These are phyloP conservation scores for Colletotrichum sp. DNA, from an alignment of 2,329 filamentous ascomycete genomes.

Conservation along the genomic window DNA sequence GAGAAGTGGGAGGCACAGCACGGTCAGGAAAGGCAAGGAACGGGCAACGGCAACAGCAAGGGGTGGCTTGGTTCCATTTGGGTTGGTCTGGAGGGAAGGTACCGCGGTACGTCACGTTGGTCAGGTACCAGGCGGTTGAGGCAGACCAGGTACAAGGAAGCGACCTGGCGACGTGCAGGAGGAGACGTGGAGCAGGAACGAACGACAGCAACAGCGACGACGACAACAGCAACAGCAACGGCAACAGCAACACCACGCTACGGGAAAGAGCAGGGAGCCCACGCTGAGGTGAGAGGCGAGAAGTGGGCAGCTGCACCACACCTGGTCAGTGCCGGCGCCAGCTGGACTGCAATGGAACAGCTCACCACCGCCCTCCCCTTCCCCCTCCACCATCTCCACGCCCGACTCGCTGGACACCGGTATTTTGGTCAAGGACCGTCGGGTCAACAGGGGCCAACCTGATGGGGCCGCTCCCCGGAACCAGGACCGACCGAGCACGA, in stretches of 20 bases:
- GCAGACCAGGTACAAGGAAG: neutral
- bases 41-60: neutral
- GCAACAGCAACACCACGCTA: neutral
- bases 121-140: neutral
- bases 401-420: neutral
- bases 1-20: neutral
- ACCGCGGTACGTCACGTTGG: neutral
- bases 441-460: neutral
- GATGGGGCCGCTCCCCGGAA: neutral
- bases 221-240: neutral
- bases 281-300: neutral
- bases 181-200: neutral
- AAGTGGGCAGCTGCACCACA: neutral
- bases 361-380: neutral
- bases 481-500: constrained; percentile 4
- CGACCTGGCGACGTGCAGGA: neutral
- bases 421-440: neutral
- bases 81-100: neutral
- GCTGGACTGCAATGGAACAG: neutral
- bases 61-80: neutral
- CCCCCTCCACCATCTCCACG: neutral
- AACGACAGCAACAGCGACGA: neutral
- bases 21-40: constrained; percentile 2
- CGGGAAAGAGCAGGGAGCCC: neutral
- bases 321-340: neutral